Base-by-base conservation (phyloP, 2,329 filamentous ascomycete species). In the Dissoconium aciculare region DNA sequence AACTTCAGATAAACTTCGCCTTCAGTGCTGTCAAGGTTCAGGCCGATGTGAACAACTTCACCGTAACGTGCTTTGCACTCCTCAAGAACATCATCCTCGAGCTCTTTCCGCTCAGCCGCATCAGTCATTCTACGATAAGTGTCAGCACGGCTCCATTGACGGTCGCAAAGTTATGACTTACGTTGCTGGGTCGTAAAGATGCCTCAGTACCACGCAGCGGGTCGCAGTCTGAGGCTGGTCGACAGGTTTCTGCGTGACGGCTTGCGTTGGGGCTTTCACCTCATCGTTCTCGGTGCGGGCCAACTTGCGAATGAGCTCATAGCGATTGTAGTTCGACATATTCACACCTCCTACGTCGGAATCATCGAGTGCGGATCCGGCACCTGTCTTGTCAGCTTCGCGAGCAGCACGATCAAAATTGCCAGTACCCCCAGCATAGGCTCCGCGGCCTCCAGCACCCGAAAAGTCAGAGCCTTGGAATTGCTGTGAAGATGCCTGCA, bases 1-100 rank as follows among this genome's bases (percentile, higher is more conserved):
- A 98, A 98, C 59, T 98, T 98, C 57, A 98, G 75, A 59, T 93
- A 98, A 48, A 98, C 87, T 55, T 98, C 89, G 59, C 89, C 89
- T 28, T 84, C 89, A 62, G 92, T 91, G 44, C 80, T 74, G 64
- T 95, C 87, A 59, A 93, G 71, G 47, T 84, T 73, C 30, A 54
- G 36, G 36, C 43, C 51, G 60, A 95, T 91, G 72, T 98, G 89
- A 57, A 95, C 84, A 50, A 98, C 87, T 49, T 87, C 81, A 52
- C 89, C 89, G 66, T 95, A 98, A 67, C 89, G 92, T 49, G 74
- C 69, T 63, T 92, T 81, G 55, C 87, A 93, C 66, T 98, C 89
- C 50, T 73, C 68, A 58, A 80, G 78, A 53, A 98, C 81, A 53
- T 98, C 89, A 55, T 84, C 77, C 62, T 94, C 85, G 44, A 98